These are phyloP conservation scores for Thraustochytrium sp. DNA, from an alignment of 352 stramenopile genomes.

Conservation along the genomic window DNA sequence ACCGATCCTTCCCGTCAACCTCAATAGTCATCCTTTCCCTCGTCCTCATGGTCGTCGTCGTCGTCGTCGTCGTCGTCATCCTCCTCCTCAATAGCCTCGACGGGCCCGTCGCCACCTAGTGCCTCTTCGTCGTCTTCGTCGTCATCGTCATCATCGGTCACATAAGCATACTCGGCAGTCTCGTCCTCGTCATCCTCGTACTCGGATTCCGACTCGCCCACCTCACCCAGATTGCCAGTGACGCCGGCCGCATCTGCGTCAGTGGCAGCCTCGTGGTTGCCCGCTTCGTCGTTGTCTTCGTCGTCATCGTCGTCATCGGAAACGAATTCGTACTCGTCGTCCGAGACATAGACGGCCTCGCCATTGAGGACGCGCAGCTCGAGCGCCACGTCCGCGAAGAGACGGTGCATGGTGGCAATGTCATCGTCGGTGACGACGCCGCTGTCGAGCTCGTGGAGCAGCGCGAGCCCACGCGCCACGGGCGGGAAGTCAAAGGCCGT, in stretches of 20 bases:
- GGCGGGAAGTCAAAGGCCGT: constrained; percentile 4
- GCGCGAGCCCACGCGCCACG: background rate
- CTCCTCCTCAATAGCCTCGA: background rate
- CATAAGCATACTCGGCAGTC: background rate
- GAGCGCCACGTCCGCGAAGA: background rate
- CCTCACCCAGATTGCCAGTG: too few relatives aligned
- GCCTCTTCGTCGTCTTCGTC: background rate
- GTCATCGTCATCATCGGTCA: background rate
- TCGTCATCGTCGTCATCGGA: background rate
- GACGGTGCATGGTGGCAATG: background rate
- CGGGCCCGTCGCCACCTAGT: background rate
- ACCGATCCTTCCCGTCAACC: too few relatives aligned
- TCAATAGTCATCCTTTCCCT: background rate
- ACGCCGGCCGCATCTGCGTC: too few relatives aligned
- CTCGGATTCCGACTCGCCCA: too few relatives aligned
- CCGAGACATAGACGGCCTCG: background rate
- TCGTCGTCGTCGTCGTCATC: background rate
- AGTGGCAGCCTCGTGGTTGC: background rate
- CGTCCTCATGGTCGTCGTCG: background rate
- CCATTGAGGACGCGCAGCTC: background rate
- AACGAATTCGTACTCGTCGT: background rate
- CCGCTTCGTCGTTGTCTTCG: background rate
- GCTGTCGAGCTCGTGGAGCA: background rate
- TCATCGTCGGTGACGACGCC: background rate
- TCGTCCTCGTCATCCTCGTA: background rate